Percentiles rank a stretch among this genome's conserved stretches.
These are phyloP conservation scores for Nicotiana attenuata DNA, from an alignment of 257 asterid genomes.

Conservation along the genomic window DNA sequence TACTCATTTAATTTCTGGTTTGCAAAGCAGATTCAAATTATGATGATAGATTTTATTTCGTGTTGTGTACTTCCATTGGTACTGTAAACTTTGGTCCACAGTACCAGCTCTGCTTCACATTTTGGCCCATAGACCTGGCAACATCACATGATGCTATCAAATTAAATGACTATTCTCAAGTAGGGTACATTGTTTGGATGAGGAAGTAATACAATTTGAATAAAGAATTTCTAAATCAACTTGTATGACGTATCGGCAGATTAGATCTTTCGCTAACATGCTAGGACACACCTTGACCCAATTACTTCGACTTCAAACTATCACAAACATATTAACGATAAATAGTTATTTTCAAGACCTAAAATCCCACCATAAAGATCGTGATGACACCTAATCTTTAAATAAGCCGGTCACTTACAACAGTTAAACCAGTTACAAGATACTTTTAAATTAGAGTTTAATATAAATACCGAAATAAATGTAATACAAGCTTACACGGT, in stretches of 20 bases:
- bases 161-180: background rate
- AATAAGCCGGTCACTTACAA: no score
- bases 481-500: no score
- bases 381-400: no score
- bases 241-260: background rate
- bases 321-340: no score
- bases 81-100: constrained; percentile 10
- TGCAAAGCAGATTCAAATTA: background rate
- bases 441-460: no score
- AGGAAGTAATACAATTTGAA: constrained; percentile 3
- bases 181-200: constrained; percentile 7
- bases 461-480: no score
- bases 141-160: constrained; percentile 14
- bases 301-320: background rate
- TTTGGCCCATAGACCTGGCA: constrained; percentile 2
- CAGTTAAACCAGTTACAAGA: no score
- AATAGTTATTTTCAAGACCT: no score
- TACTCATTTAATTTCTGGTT: background rate
- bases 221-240: background rate
- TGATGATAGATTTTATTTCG: background rate
- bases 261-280: background rate
- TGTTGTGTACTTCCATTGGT: constrained; percentile 12
- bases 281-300: background rate
- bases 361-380: no score
- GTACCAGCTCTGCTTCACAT: background rate